Evolutionary conservation across 208 protist species (phyloP).

Genomic region (Crithidia bombi): DNA sequence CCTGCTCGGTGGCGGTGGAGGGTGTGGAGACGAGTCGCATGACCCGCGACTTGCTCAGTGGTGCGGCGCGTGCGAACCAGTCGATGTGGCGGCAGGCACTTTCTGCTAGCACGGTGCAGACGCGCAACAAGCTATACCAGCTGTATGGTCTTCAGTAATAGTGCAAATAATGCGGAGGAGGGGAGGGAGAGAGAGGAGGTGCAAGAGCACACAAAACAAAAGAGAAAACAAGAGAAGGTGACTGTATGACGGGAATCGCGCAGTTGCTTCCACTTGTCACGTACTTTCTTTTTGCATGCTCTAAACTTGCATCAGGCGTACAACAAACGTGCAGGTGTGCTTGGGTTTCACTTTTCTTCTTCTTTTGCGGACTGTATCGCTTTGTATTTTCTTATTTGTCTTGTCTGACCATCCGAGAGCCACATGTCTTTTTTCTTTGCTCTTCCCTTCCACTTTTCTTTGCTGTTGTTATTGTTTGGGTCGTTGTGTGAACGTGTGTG

Average conservation of each 20-base stretch:
- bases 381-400: neutral
- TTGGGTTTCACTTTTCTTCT: neutral
- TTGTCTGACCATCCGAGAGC: neutral
- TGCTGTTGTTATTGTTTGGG: neutral
- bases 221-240: too few species aligned
- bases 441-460: neutral
- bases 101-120: conserved; percentile 44
- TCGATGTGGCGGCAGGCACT: conserved; percentile 55
- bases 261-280: too few species aligned
- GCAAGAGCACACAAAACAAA: neutral
- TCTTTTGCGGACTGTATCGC: neutral
- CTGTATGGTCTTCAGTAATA: conserved; percentile 72
- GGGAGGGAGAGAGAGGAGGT: neutral
- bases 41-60: conserved; percentile 49
- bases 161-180: neutral
- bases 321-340: too few species aligned
- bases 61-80: conserved; percentile 38
- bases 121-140: conserved; percentile 69
- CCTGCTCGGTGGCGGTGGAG: conserved; percentile 43
- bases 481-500: conserved; percentile 13
- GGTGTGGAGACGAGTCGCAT: conserved; percentile 48
- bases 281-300: neutral
- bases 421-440: neutral
- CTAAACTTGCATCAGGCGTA: too few species aligned
- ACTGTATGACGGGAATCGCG: too few species aligned